phyloP scores from a whole-genome alignment of 2,329 filamentous ascomycete species.

The Aspergillus fructus region DNA sequence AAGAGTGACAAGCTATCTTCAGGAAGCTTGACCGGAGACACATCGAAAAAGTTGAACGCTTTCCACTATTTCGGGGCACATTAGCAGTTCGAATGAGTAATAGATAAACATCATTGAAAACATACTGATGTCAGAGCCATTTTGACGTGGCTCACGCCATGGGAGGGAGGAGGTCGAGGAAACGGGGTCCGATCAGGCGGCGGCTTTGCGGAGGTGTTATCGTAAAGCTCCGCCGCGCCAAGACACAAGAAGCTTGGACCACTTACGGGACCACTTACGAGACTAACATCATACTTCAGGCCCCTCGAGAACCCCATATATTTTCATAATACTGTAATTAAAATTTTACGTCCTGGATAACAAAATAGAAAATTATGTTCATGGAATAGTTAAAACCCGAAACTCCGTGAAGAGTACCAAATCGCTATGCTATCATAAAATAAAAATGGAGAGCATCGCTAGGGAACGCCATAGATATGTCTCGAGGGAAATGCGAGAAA shows the following conservation, averaged over 20 bases:
- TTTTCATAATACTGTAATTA: not conserved
- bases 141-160: slow-evolving; percentile 36
- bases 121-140: slow-evolving; percentile 47
- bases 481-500: not conserved
- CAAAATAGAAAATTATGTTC: not conserved
- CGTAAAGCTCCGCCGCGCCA: slow-evolving; percentile 20
- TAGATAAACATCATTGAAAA: not conserved
- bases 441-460: not conserved
- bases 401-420: not conserved
- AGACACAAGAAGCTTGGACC: slow-evolving; percentile 7
- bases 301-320: not conserved
- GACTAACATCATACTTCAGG: slow-evolving; percentile 6
- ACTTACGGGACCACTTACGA: not conserved
- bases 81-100: slow-evolving; percentile 10
- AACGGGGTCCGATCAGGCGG: slow-evolving; percentile 10
- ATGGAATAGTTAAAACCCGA: not conserved
- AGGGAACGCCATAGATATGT: not conserved
- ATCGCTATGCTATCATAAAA: slow-evolving; percentile 6
- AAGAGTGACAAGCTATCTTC: slow-evolving; percentile 78
- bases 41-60: slow-evolving; percentile 99
- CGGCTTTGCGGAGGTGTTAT: slow-evolving; percentile 15
- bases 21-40: slow-evolving; percentile 74
- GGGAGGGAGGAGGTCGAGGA: slow-evolving; percentile 17
- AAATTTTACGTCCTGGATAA: not conserved
- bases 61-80: slow-evolving; percentile 71